A percentile compares a stretch with the other conserved stretches of the same genome.
Conservation (phyloP, 129 eudicot genomes). For the Lonicera japonica region DNA sequence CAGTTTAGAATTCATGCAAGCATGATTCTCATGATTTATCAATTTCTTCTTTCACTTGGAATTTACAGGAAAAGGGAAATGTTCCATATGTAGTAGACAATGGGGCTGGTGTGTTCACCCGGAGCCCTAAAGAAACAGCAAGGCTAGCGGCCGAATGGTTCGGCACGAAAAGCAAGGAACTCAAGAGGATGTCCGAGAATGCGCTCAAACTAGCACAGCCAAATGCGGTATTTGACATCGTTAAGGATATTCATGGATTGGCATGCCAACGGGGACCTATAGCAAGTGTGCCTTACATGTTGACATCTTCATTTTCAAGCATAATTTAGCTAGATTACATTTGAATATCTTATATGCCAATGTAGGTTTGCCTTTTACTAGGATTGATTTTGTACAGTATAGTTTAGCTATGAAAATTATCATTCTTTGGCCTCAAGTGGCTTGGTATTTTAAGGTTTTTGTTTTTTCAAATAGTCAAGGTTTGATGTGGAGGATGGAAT, state of each 20-base stretch:
- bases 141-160: slow-evolving; percentile 81
- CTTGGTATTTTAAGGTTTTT: slow-evolving; percentile 12
- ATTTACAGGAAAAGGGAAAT: slow-evolving; percentile 74
- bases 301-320: slow-evolving; percentile 73
- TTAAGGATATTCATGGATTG: slow-evolving; percentile 81
- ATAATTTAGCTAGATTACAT: slow-evolving; percentile 26
- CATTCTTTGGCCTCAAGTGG: slow-evolving; percentile 20
- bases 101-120: slow-evolving; percentile 87
- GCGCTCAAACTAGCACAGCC: slow-evolving; percentile 88
- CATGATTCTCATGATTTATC: too few species aligned
- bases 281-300: slow-evolving; percentile 42
- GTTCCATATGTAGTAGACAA: slow-evolving; percentile 91
- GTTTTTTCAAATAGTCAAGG: neutral
- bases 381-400: slow-evolving; percentile 3
- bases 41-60: neutral
- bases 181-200: slow-evolving; percentile 66
- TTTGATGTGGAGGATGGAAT: slow-evolving; percentile 4
- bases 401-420: slow-evolving; percentile 12
- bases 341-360: neutral
- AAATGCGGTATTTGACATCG: slow-evolving; percentile 89
- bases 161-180: slow-evolving; percentile 65
- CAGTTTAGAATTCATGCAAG: too few species aligned
- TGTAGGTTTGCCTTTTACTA: neutral
- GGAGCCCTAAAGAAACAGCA: slow-evolving; percentile 74
- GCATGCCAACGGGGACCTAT: slow-evolving; percentile 79